Evolutionary conservation across 208 protist species (phyloP), one percentile per base, ranked within the genome.

Genomic region (Polymyxa betae): DNA sequence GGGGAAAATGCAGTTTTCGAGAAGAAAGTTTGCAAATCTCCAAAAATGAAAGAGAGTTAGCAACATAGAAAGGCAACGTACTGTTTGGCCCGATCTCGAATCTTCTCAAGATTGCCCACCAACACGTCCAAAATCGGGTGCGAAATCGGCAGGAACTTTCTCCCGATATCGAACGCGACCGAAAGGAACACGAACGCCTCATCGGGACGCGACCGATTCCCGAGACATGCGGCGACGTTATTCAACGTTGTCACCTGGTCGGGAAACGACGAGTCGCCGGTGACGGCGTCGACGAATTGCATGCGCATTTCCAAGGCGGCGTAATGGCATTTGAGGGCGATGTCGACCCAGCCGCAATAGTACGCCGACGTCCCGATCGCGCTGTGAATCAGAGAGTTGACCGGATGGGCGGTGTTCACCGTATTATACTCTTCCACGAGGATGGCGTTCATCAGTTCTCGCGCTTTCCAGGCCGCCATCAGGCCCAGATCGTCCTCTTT

Each of bases 241-340:
- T 66, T 66, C 20, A 66, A 66, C 20, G 54, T 66, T 16, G 29
- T 29, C 20, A 29, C 54, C 54, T 66, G 54, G 54, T 66, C 54
- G 20, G 29, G 20, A 29, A 66, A 66, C 54, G 29, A 16, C 20
- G 54, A 16, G 20, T 66, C 54, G 54, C 29, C 29, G 54, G 16
- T 66, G n/a, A n/a, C n/a, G 29, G 54, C 54, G 29, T 66, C 54
- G 54, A 29, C 29, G 54, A 66, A 66, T 16, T 66, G 20, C 54
- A 66, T 66, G 54, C 54, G 54, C 54, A 66, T 66, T 29, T 66
- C 54, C 54, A 66, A 29, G 20, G 54, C 54, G 20, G 54, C 54
- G 54, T 66, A 66, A 66, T 66, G 54, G 29, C 54, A 66, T 66
- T 66, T 66, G 20, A 66, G 29, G 16, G 54, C 54, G 54, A 66